phyloP scores from a whole-genome alignment of 441 rosid species.

The Cnidoscolus chayamansa region DNA sequence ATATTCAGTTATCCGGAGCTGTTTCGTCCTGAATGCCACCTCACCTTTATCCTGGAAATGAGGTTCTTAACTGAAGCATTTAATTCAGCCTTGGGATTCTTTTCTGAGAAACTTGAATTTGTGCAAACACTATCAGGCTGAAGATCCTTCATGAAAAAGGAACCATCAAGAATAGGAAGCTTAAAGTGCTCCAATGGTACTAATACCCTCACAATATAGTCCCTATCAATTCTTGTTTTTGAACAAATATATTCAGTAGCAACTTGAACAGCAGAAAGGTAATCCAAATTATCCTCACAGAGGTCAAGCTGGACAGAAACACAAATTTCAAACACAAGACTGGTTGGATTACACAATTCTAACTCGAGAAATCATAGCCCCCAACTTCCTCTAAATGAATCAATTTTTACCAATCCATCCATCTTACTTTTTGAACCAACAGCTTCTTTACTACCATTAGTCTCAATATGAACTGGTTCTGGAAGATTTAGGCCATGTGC shows the following conservation, averaged over 20 bases:
- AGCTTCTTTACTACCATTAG: constrained; percentile 37
- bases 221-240: constrained; percentile 86
- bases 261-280: constrained; percentile 41
- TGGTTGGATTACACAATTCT: constrained; percentile 91
- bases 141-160: constrained; percentile 69
- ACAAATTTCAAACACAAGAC: constrained; percentile 79
- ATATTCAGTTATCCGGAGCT: constrained; percentile 90
- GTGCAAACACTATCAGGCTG: constrained; percentile 47
- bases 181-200: constrained; percentile 96
- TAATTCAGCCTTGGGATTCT: constrained; percentile 79
- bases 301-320: constrained; percentile 76
- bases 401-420: constrained; percentile 78
- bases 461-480: constrained; percentile 31
- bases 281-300: constrained; percentile 47
- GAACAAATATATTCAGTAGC: constrained; percentile 71
- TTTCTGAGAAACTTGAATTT: constrained; percentile 73
- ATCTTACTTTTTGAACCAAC: constrained; percentile 48
- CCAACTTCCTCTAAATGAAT: constrained; percentile 98
- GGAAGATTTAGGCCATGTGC: constrained; percentile 71
- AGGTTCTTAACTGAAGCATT: constrained; percentile 78
- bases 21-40: constrained; percentile 94
- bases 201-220: constrained; percentile 83
- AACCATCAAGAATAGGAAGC: constrained; percentile 84
- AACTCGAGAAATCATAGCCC: constrained; percentile 92
- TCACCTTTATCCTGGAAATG: constrained; percentile 84